Evolutionary conservation across 2,329 filamentous ascomycete species (phyloP), one percentile per base, ranked within the genome.

Genomic region (Zymoseptoria crescenta): DNA sequence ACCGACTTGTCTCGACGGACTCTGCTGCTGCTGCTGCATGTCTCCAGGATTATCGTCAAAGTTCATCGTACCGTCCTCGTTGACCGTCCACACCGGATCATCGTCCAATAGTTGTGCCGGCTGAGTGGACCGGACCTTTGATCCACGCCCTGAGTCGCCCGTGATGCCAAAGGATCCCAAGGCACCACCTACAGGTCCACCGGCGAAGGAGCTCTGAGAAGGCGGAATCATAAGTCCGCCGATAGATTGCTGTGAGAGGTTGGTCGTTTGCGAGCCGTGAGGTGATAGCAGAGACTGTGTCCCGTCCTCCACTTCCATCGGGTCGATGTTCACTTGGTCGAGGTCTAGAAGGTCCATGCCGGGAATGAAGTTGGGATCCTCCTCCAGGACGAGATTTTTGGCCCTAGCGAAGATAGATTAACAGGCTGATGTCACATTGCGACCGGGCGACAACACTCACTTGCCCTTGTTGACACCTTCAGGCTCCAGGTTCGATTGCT

Each of bases 331-430:
- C 52, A 69, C 50, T 24, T 63, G 61, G 55, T 85, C 80, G 28
- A 85, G 73, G 24, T 86, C 79, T 1, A 86, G 83, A 27, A 91
- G 76, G 35, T 79, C 77, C 35, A 85, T 79, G 50, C 87, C 84
- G 0, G 87, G 85, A 8, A 89, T 74, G 70, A 97, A 96, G 49
- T 83, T 81, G 0, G 91, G 91, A 68, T 97, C 93, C 68, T 97
- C 90, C 56, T 83, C 79, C 1, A 97, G 79, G 2, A 91, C 78
- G 58, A 96, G 85, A 65, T 92, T 86, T 24, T 88, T 84, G 4
- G 83, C 85, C 67, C 90, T 96, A 64, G 16, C 57, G 58, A 55
- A 54, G 41, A 6, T 56, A 9, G 21, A 27, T 58, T 51, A 59
- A 56, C 52, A 49, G 51, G 24, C 7, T n/a, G 28, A 21, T 20